A percentile compares a stretch with the other conserved stretches of the same genome.
Conservation (phyloP, 129 eudicot genomes). For the Ambrosia artemisiifolia region DNA sequence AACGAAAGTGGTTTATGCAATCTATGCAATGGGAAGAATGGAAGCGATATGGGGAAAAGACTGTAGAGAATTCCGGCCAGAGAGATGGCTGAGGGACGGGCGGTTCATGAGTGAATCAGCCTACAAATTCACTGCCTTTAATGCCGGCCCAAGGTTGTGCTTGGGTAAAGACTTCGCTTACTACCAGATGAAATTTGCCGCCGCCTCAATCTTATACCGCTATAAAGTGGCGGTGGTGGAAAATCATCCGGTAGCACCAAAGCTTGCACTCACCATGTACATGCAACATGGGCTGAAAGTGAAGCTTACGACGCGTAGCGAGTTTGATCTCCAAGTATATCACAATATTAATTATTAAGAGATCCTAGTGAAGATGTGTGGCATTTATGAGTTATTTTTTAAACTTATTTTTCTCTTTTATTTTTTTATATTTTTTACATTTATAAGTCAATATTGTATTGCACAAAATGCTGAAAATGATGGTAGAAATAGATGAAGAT, state of each 20-base stretch:
- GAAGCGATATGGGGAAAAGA: constrained; percentile 95
- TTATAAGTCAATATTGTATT: constrained; percentile 26
- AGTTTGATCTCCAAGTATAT: constrained; percentile 42
- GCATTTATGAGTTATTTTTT: constrained; percentile 10
- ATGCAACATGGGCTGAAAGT: constrained; percentile 84
- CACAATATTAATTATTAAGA: constrained; percentile 26
- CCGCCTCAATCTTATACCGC: constrained; percentile 79
- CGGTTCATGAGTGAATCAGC: constrained; percentile 94
- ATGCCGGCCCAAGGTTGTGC: constrained; percentile 93
- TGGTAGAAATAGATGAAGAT: constrained; percentile 17
- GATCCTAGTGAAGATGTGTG: constrained; percentile 17
- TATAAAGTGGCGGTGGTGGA: constrained; percentile 62
- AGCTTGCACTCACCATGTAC: constrained; percentile 96
- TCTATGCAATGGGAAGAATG: constrained; percentile 96
- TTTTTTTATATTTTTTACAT: constrained; percentile 11
- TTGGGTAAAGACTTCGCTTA: constrained; percentile 95
- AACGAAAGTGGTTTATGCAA: constrained; percentile 83
- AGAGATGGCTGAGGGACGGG: constrained; percentile 84
- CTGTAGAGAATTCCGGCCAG: constrained; percentile 84
- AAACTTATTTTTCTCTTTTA: constrained; percentile 18
- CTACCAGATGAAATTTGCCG: constrained; percentile 93
- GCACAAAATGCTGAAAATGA: constrained; percentile 24
- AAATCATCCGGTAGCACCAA: constrained; percentile 65
- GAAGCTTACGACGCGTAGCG: constrained; percentile 48
- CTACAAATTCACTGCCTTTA: constrained; percentile 90